Evolutionary conservation across 768 basidiomycete genomes (phyloP), one percentile per base, ranked within the genome.

Genomic region (Kwoniella sp.): DNA sequence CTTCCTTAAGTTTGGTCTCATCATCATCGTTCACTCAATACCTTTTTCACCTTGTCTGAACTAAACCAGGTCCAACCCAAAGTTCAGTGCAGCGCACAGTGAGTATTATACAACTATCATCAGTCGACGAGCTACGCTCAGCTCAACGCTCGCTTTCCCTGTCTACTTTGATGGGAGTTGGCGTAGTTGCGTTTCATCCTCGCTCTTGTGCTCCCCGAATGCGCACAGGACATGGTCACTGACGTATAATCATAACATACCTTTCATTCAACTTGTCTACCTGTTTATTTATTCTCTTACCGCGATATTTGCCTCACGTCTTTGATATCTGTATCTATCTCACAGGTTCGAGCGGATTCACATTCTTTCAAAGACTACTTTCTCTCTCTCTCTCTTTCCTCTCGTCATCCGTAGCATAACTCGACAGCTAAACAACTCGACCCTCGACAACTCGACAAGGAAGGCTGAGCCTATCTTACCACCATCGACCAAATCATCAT

Each of bases 11-110:
- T 33, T 44, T 44, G 17, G 10, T 44, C 17, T 19, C 17, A 19
- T 44, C 40, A 44, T 3, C 40, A 10, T 44, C 40, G 40, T 44
- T 44, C 40, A 10, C 17, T 19, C 40, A 4, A 44, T 9, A 3
- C 40, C 40, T 3, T 9, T 33, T 33, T 33, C 33, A 33, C 5
- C 33, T 33, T 13, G 33, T 33, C 33, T 33, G 33, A 33, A 6
- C 33, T 13, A 33, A 33, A n/a, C n/a, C n/a, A n/a, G n/a, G n/a
- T n/a, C n/a, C n/a, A 9, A 3, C 40, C 17, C 40, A 44, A 19
- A 44, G 40, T 15, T 44, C 40, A 44, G 40, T 44, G 40, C 40
- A 44, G 40, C 40, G 40, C 40, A 44, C 40, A 44, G 40, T 44
- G 40, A 44, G 40, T 44, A 19, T 33, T 13, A 33, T 33, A 33